Evolutionary conservation across 176 grass and related monocot species (phyloP), one percentile per base, ranked within the genome.

Genomic region (Aegilops sharonensis): DNA sequence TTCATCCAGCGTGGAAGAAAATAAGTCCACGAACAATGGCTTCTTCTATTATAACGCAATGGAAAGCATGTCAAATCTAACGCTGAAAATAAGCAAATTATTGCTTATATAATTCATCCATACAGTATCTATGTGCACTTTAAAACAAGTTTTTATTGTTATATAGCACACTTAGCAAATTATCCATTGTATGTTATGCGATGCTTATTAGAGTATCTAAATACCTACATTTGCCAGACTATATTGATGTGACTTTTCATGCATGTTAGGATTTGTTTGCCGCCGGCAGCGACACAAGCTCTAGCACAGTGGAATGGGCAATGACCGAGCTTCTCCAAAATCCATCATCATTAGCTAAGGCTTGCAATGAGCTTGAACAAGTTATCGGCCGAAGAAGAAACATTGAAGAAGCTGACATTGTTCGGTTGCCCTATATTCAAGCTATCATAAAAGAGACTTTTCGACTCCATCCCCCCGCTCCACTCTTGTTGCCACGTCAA

Each of bases 401-500:
- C 4, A 48, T 94, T 9, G 80, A 91, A 61, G 92, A 94, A 21
- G 68, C 80, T 0, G 50, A 94, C 17, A 78, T 87, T 12, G 13
- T 5, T 3, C 60, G 11, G 11, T 37, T 94, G 30, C 80, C 89
- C 0, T 94, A 89, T 45, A 87, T 94, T 14, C 92, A 89, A 62
- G 84, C 92, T 0, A 32, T 89, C 3, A 5, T 94, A 2, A 94
- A 91, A 52, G 87, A 94, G 59, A 91, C 84, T 25, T 52, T 94
- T 4, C 70, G 92, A 3, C 35, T 94, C 2, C 92, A 94, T 50
- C 83, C 92, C 3, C 80, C 83, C 0, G 86, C 2, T 17, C 92
- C 92, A 0, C 31, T 94, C 0, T 30, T 91, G 60, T 23, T 89
- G 21, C 90, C 88, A 27, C 78, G 54, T 4, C 85, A 65, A 2